These are phyloP conservation scores for Protomyces gravidus DNA, from an alignment of 1,139 yeast genomes.

Conservation along the genomic window DNA sequence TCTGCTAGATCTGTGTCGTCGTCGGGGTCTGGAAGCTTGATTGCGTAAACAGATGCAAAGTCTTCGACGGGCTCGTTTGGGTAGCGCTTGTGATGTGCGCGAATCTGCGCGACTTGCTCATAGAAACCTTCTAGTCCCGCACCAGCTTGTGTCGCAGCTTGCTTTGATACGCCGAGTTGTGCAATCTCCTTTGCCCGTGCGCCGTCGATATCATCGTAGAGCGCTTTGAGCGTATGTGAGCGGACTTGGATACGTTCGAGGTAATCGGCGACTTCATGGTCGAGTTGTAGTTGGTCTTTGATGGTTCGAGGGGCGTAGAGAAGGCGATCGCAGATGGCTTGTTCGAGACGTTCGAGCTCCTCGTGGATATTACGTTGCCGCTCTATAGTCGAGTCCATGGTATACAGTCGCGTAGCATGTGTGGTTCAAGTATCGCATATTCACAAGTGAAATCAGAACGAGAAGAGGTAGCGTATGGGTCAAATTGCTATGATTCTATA, in stretches of 20 bases:
- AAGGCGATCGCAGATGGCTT: constrained; percentile 51
- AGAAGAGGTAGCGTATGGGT: background rate
- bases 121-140: constrained; percentile 48
- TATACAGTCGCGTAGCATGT: background rate
- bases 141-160: constrained; percentile 32
- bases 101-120: constrained; percentile 42
- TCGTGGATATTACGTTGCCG: constrained; percentile 36
- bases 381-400: constrained; percentile 33
- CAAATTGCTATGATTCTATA: background rate
- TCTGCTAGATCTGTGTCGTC: constrained; percentile 16
- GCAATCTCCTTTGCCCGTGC: constrained; percentile 30
- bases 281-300: constrained; percentile 54
- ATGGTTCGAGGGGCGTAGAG: constrained; percentile 34
- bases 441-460: background rate
- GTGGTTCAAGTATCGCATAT: background rate
- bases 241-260: constrained; percentile 48
- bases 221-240: constrained; percentile 39
- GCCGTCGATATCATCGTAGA: constrained; percentile 35
- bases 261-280: constrained; percentile 62
- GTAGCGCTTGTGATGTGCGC: constrained; percentile 39
- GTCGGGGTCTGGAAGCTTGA: constrained; percentile 28
- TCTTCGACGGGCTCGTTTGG: constrained; percentile 43
- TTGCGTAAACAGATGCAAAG: constrained; percentile 41
- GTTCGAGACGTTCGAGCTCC: constrained; percentile 50
- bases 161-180: background rate